Percentiles rank a stretch among this genome's conserved stretches.
phyloP scores from a whole-genome alignment of 2,329 filamentous ascomycete genomes.

The Aspergillus carbonarius region DNA sequence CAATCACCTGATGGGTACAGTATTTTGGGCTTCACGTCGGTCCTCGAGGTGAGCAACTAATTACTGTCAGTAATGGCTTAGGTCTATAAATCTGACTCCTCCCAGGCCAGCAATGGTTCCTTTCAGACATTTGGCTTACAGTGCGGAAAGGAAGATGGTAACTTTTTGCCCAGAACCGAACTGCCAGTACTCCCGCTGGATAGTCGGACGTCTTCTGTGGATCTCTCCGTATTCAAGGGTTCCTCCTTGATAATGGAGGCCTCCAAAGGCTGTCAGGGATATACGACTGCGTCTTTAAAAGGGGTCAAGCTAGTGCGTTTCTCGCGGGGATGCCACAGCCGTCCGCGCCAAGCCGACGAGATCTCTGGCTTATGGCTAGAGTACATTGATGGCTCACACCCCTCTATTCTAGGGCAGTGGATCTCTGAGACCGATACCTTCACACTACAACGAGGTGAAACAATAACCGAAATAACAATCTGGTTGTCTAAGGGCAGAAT shows the following conservation, averaged over 20 bases:
- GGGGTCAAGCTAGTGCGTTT: constrained; percentile 1
- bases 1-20: not conserved
- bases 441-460: not conserved
- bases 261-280: not conserved
- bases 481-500: not conserved
- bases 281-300: constrained; percentile 3
- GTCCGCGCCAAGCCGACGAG: constrained; percentile 1
- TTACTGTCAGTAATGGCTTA: not conserved
- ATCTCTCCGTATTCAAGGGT: not conserved
- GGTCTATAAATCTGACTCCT: not conserved
- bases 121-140: constrained; percentile 5
- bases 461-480: constrained; percentile 2
- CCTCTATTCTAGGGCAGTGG: constrained; percentile 10
- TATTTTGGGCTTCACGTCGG: not conserved
- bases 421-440: not conserved
- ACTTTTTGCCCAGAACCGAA: no score
- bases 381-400: not conserved
- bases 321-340: not conserved
- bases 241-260: not conserved
- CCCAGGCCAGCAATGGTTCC: not conserved
- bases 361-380: constrained; percentile 13
- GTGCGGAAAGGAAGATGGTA: not conserved
- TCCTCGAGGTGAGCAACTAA: not conserved
- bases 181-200: no score
- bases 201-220: not conserved